These are phyloP conservation scores for Mucuna pruriens DNA, from an alignment of 306 rosid species.

Conservation along the genomic window DNA sequence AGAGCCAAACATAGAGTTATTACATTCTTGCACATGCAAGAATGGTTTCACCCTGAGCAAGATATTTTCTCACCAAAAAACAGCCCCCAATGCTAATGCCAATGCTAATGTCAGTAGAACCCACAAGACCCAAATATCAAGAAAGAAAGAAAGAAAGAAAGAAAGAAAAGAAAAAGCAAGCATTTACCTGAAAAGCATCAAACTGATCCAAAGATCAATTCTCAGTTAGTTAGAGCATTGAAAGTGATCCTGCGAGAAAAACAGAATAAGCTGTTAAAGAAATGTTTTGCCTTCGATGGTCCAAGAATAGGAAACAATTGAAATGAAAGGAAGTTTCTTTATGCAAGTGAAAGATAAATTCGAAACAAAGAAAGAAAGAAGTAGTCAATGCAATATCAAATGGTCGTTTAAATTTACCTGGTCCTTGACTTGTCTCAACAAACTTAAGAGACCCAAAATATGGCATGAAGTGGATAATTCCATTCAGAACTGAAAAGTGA, in stretches of 20 bases:
- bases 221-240: neutral
- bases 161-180: neutral
- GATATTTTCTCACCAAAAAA: neutral
- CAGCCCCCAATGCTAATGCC: neutral
- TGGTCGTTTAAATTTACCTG: slow-evolving; percentile 31
- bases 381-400: slow-evolving; percentile 25
- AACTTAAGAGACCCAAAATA: slow-evolving; percentile 40
- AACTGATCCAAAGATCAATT: slow-evolving; percentile 34
- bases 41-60: neutral
- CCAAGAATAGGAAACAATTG: slow-evolving; percentile 30
- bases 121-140: neutral
- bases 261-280: neutral
- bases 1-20: neutral
- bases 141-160: neutral
- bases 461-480: slow-evolving; percentile 24
- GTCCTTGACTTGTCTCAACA: slow-evolving; percentile 26
- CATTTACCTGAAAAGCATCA: slow-evolving; percentile 47
- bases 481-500: slow-evolving; percentile 16
- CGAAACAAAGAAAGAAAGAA: neutral
- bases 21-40: slow-evolving; percentile 29
- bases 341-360: slow-evolving; percentile 8
- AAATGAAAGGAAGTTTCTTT: neutral
- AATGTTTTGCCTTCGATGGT: slow-evolving; percentile 30
- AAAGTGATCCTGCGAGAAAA: slow-evolving; percentile 30
- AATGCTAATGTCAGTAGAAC: neutral